A percentile compares a stretch with the other conserved stretches of the same genome.
phyloP scores from a whole-genome alignment of 2,329 filamentous ascomycete species.

The Fusarium sp. region DNA sequence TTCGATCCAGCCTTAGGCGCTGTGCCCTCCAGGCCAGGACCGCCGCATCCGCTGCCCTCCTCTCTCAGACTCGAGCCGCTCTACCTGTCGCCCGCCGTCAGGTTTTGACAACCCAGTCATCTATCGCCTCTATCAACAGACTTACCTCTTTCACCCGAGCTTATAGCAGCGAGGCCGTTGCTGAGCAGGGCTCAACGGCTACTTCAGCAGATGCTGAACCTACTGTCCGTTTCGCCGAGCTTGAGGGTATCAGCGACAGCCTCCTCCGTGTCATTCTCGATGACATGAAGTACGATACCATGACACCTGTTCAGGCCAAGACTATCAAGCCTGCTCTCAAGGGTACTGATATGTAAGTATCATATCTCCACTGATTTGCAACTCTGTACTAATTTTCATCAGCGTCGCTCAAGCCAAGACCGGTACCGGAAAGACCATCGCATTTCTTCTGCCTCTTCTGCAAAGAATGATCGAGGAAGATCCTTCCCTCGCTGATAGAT shows the following conservation, averaged over 20 bases:
- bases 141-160: constrained; percentile 48
- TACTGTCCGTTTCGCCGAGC: constrained; percentile 59
- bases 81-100: constrained; percentile 45
- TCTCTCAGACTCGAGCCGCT: constrained; percentile 49
- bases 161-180: constrained; percentile 58
- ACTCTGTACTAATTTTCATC: constrained; percentile 38
- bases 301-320: constrained; percentile 92
- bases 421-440: constrained; percentile 95
- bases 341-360: constrained; percentile 83
- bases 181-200: constrained; percentile 34
- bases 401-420: constrained; percentile 93
- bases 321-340: constrained; percentile 85
- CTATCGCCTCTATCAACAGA: constrained; percentile 38
- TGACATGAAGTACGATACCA: constrained; percentile 81
- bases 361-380: neutral
- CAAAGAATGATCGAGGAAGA: constrained; percentile 80
- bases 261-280: constrained; percentile 77
- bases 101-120: constrained; percentile 36
- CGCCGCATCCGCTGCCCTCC: constrained; percentile 47
- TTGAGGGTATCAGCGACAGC: constrained; percentile 69
- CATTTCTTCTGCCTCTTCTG: constrained; percentile 87
- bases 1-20: constrained; percentile 56
- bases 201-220: constrained; percentile 39
- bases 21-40: constrained; percentile 55
- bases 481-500: constrained; percentile 67